Percentiles rank a stretch among this genome's conserved stretches.
These are phyloP conservation scores for Colletotrichum horii DNA, from an alignment of 2,329 filamentous ascomycete genomes.

Conservation along the genomic window DNA sequence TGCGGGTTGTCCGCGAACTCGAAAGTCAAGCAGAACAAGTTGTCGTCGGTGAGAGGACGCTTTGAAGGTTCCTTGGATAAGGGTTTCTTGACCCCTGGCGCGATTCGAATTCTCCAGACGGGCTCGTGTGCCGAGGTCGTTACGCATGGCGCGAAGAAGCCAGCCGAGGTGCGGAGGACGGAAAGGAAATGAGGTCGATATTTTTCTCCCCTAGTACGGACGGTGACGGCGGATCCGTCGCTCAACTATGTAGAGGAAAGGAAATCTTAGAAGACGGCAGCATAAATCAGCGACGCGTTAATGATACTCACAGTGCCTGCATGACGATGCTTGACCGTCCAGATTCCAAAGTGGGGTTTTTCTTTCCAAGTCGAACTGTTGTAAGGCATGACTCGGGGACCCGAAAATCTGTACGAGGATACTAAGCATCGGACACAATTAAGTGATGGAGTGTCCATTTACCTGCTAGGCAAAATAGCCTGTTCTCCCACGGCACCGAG, in stretches of 20 bases:
- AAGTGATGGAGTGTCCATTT: too few species aligned
- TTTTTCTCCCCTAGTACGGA: neutral
- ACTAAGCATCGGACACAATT: too few species aligned
- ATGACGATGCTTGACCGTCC: neutral
- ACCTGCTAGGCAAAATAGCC: neutral
- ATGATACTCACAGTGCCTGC: neutral
- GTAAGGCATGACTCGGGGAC: neutral
- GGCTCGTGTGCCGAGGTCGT: neutral
- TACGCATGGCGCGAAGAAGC: slow-evolving; percentile 5
- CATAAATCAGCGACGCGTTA: too few species aligned
- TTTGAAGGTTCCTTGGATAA: too few species aligned
- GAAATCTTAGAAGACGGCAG: neutral
- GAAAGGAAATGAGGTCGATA: neutral
- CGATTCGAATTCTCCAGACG: neutral
- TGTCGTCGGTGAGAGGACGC: too few species aligned
- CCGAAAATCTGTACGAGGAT: too few species aligned
- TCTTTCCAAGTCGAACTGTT: neutral
- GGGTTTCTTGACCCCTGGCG: neutral
- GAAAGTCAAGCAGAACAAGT: neutral
- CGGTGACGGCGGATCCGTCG: neutral
- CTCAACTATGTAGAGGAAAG: neutral
- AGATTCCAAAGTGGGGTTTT: neutral
- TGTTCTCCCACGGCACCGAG: neutral
- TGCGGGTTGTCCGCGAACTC: neutral
- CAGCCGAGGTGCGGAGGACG: neutral